Base-by-base conservation (phyloP, 169 alveolate genomes). In the Plasmodium chabaudi region DNA sequence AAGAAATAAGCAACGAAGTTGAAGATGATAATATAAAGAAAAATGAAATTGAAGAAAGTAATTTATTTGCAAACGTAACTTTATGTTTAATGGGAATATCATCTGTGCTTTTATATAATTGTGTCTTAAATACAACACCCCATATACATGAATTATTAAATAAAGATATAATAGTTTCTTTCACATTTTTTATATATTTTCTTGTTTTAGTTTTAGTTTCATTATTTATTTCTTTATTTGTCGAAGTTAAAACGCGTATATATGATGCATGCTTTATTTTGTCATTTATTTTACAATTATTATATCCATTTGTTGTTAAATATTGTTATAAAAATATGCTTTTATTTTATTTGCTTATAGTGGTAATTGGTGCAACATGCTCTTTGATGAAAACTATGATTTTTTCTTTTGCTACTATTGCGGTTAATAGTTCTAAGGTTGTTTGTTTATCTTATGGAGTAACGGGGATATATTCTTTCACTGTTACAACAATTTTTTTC, bases 31-130 rank as follows among this genome's bases (percentile, higher is more conserved):
- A 15, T 27, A 19, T 12, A 46, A 9, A 23, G 39, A 19, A 13
- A 5, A 25, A 46, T n/a, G 51, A 9, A 15, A 44, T 5, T 39
- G 46, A 42, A 5, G 19, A 10, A 15, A 21, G 25, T 46, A 67
- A 12, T 34, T 42, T 71, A n/a, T 79, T 67, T 25, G 65, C 89
- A 79, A 79, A 79, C 46, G 34, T 67, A 67, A 67, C 89, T 19
- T 59, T 79, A 39, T 79, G 89, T 27, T 70, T 79, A 53, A 79
- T 67, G 84, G 89, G 89, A 3, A 79, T 79, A 71, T 79, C 89
- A 5, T 79, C 89, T 15, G 89, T 79, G 5, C 57, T 79, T 19
- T 7, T 79, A 15, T 79, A 79, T 46, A 65, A 79, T 49, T 79
- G 71, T 71, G 89, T 79, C 9, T 56, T 79, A 46, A 79, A 79